A percentile compares a stretch with the other conserved stretches of the same genome.
These are phyloP conservation scores for Camelina laxa DNA, from an alignment of 345 rosid species.

Conservation along the genomic window DNA sequence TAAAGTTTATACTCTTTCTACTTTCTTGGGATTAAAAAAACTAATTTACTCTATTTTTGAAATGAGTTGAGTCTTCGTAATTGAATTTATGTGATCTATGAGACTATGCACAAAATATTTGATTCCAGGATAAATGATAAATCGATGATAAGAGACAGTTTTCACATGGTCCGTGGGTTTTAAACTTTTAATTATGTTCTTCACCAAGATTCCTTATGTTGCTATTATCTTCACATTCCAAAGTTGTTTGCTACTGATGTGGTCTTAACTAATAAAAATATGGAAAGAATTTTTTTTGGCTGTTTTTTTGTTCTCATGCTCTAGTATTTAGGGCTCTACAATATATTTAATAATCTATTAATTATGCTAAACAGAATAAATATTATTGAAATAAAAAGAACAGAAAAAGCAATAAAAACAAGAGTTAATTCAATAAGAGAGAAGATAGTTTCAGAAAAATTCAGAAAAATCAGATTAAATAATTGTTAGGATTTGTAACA, in stretches of 20 bases:
- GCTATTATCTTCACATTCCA: slow-evolving; percentile 36
- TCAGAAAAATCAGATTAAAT: too few species aligned
- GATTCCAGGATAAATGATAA: slow-evolving; percentile 5
- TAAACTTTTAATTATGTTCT: slow-evolving; percentile 18
- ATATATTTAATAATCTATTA: too few species aligned
- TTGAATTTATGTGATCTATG: slow-evolving; percentile 21
- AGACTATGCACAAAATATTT: neutral
- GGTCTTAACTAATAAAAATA: neutral
- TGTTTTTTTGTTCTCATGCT: too few species aligned
- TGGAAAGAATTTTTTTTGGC: neutral
- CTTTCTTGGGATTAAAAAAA: slow-evolving; percentile 36
- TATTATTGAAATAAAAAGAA: too few species aligned
- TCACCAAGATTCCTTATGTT: slow-evolving; percentile 25
- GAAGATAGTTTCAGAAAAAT: too few species aligned
- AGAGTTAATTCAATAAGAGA: too few species aligned
- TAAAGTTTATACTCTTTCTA: slow-evolving; percentile 8
- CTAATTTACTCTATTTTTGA: slow-evolving; percentile 7
- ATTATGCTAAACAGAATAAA: too few species aligned
- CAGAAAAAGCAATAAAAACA: too few species aligned
- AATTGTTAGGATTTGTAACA: too few species aligned
- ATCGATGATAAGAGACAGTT: slow-evolving; percentile 26
- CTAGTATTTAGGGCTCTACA: too few species aligned
- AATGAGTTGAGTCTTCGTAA: slow-evolving; percentile 11
- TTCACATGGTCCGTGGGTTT: slow-evolving; percentile 27
- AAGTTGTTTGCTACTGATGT: slow-evolving; percentile 13